Evolutionary conservation across 2,329 filamentous ascomycete species (phyloP).

Genomic region (Paecilomyces fulvus): DNA sequence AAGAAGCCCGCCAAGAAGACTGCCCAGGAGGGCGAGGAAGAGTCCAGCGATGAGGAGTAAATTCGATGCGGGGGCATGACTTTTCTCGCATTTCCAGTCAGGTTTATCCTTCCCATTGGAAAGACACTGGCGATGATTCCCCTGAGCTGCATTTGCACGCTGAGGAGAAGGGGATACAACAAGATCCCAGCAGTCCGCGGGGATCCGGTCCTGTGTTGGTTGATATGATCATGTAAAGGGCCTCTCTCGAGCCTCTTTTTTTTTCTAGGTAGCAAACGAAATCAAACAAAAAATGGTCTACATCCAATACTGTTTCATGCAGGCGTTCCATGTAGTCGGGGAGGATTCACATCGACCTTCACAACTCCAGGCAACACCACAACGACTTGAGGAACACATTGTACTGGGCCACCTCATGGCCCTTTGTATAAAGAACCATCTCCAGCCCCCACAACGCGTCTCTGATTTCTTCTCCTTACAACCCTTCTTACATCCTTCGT

Average conservation of each 20-base stretch:
- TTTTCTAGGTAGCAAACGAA: background rate
- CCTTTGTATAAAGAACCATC: background rate
- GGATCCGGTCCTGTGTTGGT: slow-evolving; percentile 7
- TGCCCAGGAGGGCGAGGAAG: slow-evolving; percentile 31
- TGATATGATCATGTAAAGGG: background rate
- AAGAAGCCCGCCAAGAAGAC: slow-evolving; percentile 53
- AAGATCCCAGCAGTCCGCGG: background rate
- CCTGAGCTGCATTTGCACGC: slow-evolving; percentile 10
- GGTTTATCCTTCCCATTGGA: slow-evolving; percentile 13
- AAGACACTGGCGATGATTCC: slow-evolving; percentile 14
- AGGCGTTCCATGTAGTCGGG: background rate
- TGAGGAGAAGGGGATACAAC: background rate
- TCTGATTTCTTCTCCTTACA: background rate
- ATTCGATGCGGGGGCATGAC: slow-evolving; percentile 10
- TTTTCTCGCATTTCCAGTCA: slow-evolving; percentile 4
- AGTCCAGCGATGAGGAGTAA: slow-evolving; percentile 33
- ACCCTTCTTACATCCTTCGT: background rate
- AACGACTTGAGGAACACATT: background rate
- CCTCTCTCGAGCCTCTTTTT: background rate
- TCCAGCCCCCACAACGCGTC: background rate
- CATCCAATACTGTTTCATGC: background rate
- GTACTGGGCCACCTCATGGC: background rate
- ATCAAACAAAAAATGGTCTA: background rate
- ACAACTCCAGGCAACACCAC: background rate
- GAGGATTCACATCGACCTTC: background rate